phyloP scores from a whole-genome alignment of 2,329 filamentous ascomycete genomes.

The Paraconiothyrium brasiliense region DNA sequence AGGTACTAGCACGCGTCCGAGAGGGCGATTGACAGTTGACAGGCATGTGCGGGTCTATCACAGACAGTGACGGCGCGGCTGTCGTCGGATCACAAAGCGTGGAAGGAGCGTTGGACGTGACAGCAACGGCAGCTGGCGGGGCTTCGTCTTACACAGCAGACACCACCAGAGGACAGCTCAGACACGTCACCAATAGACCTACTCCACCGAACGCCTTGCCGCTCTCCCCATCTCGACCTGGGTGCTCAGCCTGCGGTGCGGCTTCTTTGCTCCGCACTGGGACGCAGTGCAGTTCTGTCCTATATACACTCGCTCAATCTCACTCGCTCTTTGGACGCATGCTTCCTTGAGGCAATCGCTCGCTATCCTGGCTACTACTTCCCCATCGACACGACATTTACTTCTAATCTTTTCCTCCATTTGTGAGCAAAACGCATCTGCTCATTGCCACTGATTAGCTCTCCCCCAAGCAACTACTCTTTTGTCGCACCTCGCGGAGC shows the following conservation, averaged over 20 bases:
- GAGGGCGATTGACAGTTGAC: conserved; percentile 2
- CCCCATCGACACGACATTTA: not conserved
- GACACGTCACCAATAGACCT: conserved; percentile 11
- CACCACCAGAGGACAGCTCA: conserved; percentile 9
- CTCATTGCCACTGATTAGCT: not conserved
- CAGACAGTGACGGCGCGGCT: not conserved
- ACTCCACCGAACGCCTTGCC: conserved; percentile 5
- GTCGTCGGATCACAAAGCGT: conserved; percentile 10
- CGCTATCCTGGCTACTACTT: not conserved
- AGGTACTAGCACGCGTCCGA: not conserved
- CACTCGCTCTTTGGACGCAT: not conserved
- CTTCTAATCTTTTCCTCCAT: not conserved
- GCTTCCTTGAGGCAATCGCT: not conserved
- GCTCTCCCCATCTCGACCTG: not conserved
- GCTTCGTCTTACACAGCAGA: conserved; percentile 10
- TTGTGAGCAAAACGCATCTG: too few relatives aligned
- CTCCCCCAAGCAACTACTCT: not conserved
- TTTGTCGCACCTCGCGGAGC: not conserved
- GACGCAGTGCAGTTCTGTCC: not conserved
- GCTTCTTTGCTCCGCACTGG: not conserved
- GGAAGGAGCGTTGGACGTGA: conserved; percentile 8
- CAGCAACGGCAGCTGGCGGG: not conserved
- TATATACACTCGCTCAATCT: not conserved
- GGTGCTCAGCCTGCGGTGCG: conserved; percentile 10
- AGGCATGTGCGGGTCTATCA: not conserved